Conservation (phyloP, 2,329 filamentous ascomycete species). For the Claviceps sp. region DNA sequence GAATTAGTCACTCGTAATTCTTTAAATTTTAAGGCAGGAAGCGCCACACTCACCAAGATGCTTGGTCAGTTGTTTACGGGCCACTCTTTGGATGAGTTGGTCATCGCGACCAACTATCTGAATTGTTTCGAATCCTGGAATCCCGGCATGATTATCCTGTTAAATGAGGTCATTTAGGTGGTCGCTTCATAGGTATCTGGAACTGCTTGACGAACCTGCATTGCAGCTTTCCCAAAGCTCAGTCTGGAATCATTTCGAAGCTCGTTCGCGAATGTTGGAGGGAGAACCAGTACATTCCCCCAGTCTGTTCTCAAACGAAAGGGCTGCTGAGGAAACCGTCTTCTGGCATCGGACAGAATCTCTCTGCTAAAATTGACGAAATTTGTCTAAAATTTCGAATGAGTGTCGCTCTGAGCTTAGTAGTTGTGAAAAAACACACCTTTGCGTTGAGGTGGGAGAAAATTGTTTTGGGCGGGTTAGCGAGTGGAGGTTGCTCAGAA, state of each 20-base stretch:
- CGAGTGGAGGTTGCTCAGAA: background rate
- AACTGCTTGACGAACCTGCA: background rate
- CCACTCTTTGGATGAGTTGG: background rate
- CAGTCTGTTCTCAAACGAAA: constrained; percentile 10
- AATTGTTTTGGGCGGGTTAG: background rate
- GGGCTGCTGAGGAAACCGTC: constrained; percentile 1
- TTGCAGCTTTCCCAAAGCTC: constrained; percentile 6
- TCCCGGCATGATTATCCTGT: background rate
- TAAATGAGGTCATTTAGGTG: background rate
- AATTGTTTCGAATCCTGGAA: background rate
- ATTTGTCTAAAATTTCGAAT: background rate
- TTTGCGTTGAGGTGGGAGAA: background rate
- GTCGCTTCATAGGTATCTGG: background rate
- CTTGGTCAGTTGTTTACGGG: background rate
- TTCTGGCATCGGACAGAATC: background rate
- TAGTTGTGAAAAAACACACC: background rate
- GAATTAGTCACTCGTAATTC: background rate
- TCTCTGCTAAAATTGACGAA: background rate
- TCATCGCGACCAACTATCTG: background rate
- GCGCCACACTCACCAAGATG: background rate
- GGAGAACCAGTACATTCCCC: constrained; percentile 10
- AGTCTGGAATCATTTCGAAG: constrained; percentile 12
- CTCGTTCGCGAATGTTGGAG: constrained; percentile 8
- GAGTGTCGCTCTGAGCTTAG: background rate
- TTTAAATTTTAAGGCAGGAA: background rate